Conservation (phyloP, 2,329 filamentous ascomycete genomes). For the Orbilia ellipsospora region DNA sequence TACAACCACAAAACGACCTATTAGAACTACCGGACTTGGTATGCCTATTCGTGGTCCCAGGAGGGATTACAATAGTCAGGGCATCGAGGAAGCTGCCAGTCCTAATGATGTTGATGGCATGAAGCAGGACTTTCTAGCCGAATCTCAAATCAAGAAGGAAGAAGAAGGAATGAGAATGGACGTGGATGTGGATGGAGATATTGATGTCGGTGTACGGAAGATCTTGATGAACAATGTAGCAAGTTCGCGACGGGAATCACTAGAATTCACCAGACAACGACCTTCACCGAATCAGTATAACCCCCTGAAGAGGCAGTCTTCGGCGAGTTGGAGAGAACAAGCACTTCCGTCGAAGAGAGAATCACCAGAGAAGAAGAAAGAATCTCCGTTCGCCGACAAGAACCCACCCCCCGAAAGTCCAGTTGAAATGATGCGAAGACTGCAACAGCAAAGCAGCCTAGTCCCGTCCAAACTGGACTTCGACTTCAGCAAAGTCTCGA, state of each 20-base stretch:
- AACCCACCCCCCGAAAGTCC: constrained; percentile 42
- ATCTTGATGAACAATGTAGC: constrained; percentile 13
- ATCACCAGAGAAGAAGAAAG: constrained; percentile 41
- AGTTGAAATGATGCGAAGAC: constrained; percentile 44
- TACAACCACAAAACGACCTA: constrained; percentile 45
- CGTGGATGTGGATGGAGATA: constrained; percentile 21
- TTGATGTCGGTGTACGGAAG: constrained; percentile 19
- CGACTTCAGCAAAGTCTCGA: constrained; percentile 35
- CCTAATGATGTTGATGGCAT: constrained; percentile 34
- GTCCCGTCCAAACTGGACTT: constrained; percentile 42
- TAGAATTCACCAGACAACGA: constrained; percentile 45
- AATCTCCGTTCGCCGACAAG: constrained; percentile 25
- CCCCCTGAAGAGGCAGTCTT: constrained; percentile 52
- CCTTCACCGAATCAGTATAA: constrained; percentile 54
- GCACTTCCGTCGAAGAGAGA: constrained; percentile 51
- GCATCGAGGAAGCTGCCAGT: constrained; percentile 29
- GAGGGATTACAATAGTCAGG: constrained; percentile 36
- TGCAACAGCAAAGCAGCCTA: constrained; percentile 36
- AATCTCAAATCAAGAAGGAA: constrained; percentile 42
- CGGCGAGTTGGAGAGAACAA: constrained; percentile 53
- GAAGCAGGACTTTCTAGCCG: constrained; percentile 48
- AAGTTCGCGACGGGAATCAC: constrained; percentile 26
- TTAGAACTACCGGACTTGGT: constrained; percentile 43
- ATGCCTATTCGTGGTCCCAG: constrained; percentile 55
- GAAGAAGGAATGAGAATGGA: constrained; percentile 27